These are phyloP conservation scores for Artomyces pyxidatus DNA, from an alignment of 768 basidiomycete genomes.

Conservation along the genomic window DNA sequence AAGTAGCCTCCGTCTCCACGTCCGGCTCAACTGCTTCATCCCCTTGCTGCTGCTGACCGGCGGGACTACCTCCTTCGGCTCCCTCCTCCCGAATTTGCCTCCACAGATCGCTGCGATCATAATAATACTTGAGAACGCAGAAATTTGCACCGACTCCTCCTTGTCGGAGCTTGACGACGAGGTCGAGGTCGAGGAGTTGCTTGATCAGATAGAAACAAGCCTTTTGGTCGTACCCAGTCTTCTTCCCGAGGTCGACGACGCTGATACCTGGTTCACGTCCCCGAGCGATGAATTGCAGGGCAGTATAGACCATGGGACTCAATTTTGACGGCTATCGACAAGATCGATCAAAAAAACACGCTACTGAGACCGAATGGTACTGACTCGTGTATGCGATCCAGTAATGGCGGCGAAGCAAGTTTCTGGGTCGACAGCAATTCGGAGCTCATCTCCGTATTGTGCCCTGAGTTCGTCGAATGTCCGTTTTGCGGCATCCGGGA, in stretches of 20 bases:
- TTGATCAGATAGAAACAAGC: slow-evolving; percentile 82
- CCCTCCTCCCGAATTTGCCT: slow-evolving; percentile 69
- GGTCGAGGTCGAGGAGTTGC: slow-evolving; percentile 62
- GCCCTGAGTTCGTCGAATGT: slow-evolving; percentile 48
- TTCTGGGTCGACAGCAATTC: slow-evolving; percentile 70
- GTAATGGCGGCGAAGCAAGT: slow-evolving; percentile 74
- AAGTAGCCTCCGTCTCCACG: slow-evolving; percentile 22
- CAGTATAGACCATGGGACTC: slow-evolving; percentile 78
- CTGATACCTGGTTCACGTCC: slow-evolving; percentile 72
- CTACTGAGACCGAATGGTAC: slow-evolving; percentile 19
- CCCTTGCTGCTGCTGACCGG: slow-evolving; percentile 27
- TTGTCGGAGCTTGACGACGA: slow-evolving; percentile 71
- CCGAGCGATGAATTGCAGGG: slow-evolving; percentile 78
- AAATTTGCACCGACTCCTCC: slow-evolving; percentile 72
- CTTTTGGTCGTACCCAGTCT: slow-evolving; percentile 82
- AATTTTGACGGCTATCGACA: slow-evolving; percentile 59
- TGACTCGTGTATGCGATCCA: slow-evolving; percentile 75
- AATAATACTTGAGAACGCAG: slow-evolving; percentile 79
- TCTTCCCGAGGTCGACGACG: slow-evolving; percentile 67
- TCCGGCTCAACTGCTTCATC: slow-evolving; percentile 27
- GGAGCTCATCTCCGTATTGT: slow-evolving; percentile 53
- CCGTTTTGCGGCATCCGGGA: slow-evolving; percentile 47
- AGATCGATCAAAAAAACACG: slow-evolving; percentile 8
- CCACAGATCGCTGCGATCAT: slow-evolving; percentile 69
- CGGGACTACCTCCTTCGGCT: slow-evolving; percentile 25